Evolutionary conservation across 1,139 yeast genomes (phyloP).

Genomic region (Pichia sp.): DNA sequence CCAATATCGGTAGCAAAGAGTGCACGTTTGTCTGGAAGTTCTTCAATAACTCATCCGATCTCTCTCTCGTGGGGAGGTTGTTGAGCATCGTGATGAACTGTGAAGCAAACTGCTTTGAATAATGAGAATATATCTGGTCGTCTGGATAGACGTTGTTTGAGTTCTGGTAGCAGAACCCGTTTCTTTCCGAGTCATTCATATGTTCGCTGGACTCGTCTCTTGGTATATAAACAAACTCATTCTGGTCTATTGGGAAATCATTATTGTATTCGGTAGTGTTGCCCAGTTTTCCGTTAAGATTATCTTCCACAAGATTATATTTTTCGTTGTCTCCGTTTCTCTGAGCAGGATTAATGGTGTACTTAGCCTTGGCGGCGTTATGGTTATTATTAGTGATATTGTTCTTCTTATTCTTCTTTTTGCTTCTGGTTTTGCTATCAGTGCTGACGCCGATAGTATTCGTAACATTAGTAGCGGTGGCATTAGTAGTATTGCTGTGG

Average conservation of each 20-base stretch:
- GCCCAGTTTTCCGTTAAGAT: not conserved
- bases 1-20: constrained; percentile 48
- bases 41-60: constrained; percentile 47
- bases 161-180: not conserved
- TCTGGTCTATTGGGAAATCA: not conserved
- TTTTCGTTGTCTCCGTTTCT: not conserved
- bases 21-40: constrained; percentile 51
- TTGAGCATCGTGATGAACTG: constrained; percentile 27
- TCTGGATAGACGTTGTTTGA: not conserved
- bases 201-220: constrained; percentile 1
- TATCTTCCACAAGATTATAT: not conserved
- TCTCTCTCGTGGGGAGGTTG: constrained; percentile 37
- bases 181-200: not conserved
- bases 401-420: not conserved
- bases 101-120: constrained; percentile 15
- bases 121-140: constrained; percentile 6
- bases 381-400: not conserved
- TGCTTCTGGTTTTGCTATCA: not conserved
- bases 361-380: not conserved
- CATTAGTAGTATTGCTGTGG: not conserved
- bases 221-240: constrained; percentile 2
- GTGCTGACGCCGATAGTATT: not conserved
- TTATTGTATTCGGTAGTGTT: not conserved
- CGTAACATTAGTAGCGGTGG: not conserved
- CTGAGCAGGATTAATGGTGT: too few species aligned